phyloP scores from a whole-genome alignment of 176 grass and related monocot species.

The Saccharum officinarum region DNA sequence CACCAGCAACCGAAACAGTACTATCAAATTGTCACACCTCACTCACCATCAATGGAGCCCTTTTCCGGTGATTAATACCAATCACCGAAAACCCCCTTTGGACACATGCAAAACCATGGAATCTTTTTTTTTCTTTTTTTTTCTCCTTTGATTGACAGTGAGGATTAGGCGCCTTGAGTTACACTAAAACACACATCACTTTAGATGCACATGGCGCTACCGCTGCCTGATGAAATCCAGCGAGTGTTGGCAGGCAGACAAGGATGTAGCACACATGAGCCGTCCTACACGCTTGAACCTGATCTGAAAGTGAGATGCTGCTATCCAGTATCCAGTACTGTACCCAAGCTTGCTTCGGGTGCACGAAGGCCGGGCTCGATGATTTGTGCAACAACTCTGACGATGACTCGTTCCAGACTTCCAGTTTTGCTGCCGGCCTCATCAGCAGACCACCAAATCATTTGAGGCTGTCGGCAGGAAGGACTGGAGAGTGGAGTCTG shows the following conservation, averaged over 20 bases:
- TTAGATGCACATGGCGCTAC: constrained; percentile 30
- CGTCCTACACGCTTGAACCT: constrained; percentile 18
- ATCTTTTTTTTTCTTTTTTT: background rate
- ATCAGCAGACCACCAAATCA: constrained; percentile 21
- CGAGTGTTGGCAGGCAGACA: constrained; percentile 23
- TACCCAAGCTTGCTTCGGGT: constrained; percentile 17
- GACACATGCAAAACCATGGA: background rate
- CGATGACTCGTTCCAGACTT: background rate
- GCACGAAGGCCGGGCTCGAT: constrained; percentile 14
- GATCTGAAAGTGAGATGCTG: constrained; percentile 30
- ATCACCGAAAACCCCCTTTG: background rate
- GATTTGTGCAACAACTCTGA: constrained; percentile 26
- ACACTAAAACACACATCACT: constrained; percentile 19
- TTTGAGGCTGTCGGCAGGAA: background rate
- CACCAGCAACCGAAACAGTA: background rate
- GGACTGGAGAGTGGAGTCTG: background rate
- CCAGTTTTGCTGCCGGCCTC: background rate
- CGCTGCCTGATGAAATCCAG: background rate
- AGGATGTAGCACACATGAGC: constrained; percentile 30
- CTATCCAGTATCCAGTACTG: background rate
- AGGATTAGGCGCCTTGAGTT: constrained; percentile 29
- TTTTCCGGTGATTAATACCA: background rate
- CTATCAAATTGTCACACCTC: background rate
- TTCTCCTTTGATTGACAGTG: background rate
- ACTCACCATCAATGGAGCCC: background rate